Conservation (phyloP, 768 basidiomycete genomes). For the Russula emetica region DNA sequence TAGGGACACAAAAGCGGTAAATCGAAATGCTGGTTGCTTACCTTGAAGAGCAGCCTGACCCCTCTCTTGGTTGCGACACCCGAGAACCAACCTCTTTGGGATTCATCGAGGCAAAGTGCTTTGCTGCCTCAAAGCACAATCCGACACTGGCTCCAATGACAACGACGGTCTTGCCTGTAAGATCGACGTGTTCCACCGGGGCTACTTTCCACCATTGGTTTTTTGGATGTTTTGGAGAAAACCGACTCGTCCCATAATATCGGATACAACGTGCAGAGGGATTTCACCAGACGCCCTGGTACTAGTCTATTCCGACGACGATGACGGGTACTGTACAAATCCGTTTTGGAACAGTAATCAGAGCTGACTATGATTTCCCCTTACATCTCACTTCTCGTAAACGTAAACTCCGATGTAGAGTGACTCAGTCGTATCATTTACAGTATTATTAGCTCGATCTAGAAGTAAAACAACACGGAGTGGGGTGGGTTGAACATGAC, state of each 20-base stretch:
- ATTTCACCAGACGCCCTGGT: neutral
- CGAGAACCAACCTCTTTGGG: slow-evolving; percentile 25
- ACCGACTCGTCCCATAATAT: slow-evolving; percentile 16
- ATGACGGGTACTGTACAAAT: too few relatives aligned
- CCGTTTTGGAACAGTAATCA: too few relatives aligned
- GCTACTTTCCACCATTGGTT: slow-evolving; percentile 13
- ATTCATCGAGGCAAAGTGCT: slow-evolving; percentile 23
- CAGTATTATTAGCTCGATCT: too few relatives aligned
- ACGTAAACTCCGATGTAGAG: too few relatives aligned
- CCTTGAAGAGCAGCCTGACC: slow-evolving; percentile 20
- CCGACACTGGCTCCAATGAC: slow-evolving; percentile 27
- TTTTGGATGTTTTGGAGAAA: slow-evolving; percentile 8
- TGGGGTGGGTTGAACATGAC: too few relatives aligned
- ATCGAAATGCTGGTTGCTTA: neutral
- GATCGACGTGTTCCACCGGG: slow-evolving; percentile 16
- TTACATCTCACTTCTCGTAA: too few relatives aligned
- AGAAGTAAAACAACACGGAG: too few relatives aligned
- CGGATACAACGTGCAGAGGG: neutral
- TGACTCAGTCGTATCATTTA: too few relatives aligned
- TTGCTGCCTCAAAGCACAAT: slow-evolving; percentile 25
- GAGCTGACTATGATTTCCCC: too few relatives aligned
- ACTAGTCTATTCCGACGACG: neutral
- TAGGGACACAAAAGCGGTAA: too few relatives aligned
- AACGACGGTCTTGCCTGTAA: slow-evolving; percentile 27
- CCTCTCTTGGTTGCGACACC: slow-evolving; percentile 18